These are phyloP conservation scores for Citrullus mucosospermus DNA, from an alignment of 306 rosid species.

Conservation along the genomic window DNA sequence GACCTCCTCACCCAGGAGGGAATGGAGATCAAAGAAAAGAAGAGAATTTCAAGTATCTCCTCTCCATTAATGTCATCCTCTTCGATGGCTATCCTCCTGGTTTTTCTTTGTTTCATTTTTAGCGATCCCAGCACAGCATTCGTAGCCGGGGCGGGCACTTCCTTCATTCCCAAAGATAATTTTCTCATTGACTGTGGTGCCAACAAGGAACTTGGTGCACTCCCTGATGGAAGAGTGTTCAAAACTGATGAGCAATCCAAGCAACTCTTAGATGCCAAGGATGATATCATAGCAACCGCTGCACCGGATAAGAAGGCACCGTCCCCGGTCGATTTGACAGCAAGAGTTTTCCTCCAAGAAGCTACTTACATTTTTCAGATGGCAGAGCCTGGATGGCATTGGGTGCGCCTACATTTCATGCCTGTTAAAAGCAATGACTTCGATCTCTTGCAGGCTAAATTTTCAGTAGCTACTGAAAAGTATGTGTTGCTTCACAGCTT, in stretches of 20 bases:
- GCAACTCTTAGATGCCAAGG: conserved; percentile 34
- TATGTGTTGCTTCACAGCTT: conserved; percentile 51
- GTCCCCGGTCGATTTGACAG: conserved; percentile 32
- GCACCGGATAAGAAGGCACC: conserved; percentile 11
- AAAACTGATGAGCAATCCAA: conserved; percentile 50
- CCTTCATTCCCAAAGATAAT: conserved; percentile 52
- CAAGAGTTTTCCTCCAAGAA: conserved; percentile 54
- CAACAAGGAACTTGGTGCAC: conserved; percentile 11
- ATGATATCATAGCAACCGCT: conserved; percentile 32
- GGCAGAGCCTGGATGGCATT: conserved; percentile 41
- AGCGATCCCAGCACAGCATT: neutral
- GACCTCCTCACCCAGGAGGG: conserved; percentile 63
- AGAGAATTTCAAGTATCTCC: neutral
- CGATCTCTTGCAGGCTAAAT: conserved; percentile 42
- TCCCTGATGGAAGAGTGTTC: conserved; percentile 67
- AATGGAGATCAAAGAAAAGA: conserved; percentile 34
- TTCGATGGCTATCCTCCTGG: conserved; percentile 63
- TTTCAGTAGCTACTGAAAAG: conserved; percentile 28
- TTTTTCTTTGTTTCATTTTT: conserved; percentile 20
- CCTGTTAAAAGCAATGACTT: conserved; percentile 27
- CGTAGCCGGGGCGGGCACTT: neutral
- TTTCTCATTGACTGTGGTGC: conserved; percentile 77
- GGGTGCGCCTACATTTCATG: conserved; percentile 48
- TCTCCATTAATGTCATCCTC: conserved; percentile 15
- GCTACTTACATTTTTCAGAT: conserved; percentile 44